Conservation (phyloP, 2,329 filamentous ascomycete genomes). For the Mycogone perniciosa region DNA sequence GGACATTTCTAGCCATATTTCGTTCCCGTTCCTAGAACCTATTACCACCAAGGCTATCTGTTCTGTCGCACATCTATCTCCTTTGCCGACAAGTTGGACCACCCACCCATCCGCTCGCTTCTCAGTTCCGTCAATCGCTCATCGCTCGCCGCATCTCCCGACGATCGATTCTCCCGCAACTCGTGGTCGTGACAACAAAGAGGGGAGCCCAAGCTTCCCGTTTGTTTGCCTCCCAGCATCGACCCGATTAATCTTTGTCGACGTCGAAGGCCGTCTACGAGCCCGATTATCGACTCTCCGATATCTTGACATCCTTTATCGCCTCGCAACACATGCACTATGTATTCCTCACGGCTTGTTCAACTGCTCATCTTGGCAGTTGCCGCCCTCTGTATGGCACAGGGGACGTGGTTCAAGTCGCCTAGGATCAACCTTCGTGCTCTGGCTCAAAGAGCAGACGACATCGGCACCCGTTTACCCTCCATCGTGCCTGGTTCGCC, state of each 20-base stretch:
- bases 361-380: constrained; percentile 45
- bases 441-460: not conserved
- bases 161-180: too few relatives aligned
- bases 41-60: too few relatives aligned
- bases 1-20: not conserved
- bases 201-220: not conserved
- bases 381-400: constrained; percentile 39
- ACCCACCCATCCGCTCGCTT: not conserved
- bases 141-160: too few relatives aligned
- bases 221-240: not conserved
- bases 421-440: constrained; percentile 14
- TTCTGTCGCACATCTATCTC: not conserved
- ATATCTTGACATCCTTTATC: not conserved
- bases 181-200: not conserved
- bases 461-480: not conserved
- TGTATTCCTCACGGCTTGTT: constrained; percentile 42
- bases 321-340: constrained; percentile 23
- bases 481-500: not conserved
- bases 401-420: constrained; percentile 32
- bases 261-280: constrained; percentile 3
- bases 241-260: constrained; percentile 2
- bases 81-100: not conserved
- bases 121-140: not conserved
- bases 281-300: not conserved
- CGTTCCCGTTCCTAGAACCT: not conserved